Conservation (phyloP, 805 yeast species). For the Pichia insulana region DNA sequence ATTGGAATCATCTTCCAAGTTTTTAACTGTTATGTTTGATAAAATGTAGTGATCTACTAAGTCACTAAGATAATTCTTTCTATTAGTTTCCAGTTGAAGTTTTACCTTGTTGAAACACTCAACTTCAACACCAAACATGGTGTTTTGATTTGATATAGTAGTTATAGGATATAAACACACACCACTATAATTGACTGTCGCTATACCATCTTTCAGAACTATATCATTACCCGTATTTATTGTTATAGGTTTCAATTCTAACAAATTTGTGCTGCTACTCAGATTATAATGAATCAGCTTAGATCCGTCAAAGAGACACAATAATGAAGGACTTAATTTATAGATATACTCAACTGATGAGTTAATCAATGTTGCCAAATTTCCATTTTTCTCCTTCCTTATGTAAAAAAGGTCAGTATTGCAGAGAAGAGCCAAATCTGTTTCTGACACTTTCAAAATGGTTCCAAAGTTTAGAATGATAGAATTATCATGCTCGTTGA, state of each 20-base stretch:
- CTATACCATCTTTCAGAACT: background rate
- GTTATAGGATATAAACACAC: conserved; percentile 42
- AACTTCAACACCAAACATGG: conserved; percentile 41
- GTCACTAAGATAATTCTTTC: conserved; percentile 36
- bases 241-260: conserved; percentile 21
- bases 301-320: conserved; percentile 28
- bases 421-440: conserved; percentile 24
- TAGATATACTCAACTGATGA: conserved; percentile 26
- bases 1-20: conserved; percentile 14
- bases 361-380: conserved; percentile 19
- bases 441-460: conserved; percentile 21
- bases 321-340: conserved; percentile 20
- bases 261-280: conserved; percentile 16
- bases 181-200: conserved; percentile 22
- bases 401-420: conserved; percentile 24
- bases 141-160: conserved; percentile 37
- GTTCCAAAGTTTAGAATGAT: conserved; percentile 20
- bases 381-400: conserved; percentile 15
- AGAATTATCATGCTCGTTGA: conserved; percentile 17
- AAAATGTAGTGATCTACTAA: conserved; percentile 40
- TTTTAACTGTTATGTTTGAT: conserved; percentile 16
- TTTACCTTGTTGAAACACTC: conserved; percentile 24
- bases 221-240: conserved; percentile 28
- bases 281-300: conserved; percentile 26
- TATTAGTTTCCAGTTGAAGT: conserved; percentile 27